Conservation (phyloP, 2,329 filamentous ascomycete genomes). For the Ophiocordyceps camponoti-leonardi region DNA sequence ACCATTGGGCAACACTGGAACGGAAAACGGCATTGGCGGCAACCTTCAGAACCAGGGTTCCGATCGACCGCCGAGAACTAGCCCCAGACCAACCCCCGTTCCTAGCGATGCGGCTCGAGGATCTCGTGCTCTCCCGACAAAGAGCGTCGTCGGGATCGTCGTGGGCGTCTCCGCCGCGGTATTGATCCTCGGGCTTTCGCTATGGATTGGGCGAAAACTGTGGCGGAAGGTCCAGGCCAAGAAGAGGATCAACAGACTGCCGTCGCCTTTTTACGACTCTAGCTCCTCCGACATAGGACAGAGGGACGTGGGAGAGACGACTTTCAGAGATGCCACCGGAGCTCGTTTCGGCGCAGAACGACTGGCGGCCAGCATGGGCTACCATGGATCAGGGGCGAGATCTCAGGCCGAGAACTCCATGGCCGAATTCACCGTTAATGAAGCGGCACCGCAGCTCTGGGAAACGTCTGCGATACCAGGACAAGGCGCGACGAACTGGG, state of each 20-base stretch:
- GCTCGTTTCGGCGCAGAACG: slow-evolving; percentile 1
- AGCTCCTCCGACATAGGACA: slow-evolving; percentile 8
- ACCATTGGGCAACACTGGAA: background rate
- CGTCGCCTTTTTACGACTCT: slow-evolving; percentile 6
- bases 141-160: slow-evolving; percentile 26
- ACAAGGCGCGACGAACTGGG: background rate
- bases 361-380: background rate
- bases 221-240: slow-evolving; percentile 24
- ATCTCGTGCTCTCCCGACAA: slow-evolving; percentile 4
- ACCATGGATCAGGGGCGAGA: background rate
- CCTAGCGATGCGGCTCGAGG: background rate
- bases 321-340: slow-evolving; percentile 29
- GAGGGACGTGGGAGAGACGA: slow-evolving; percentile 11
- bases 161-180: slow-evolving; percentile 26
- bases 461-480: slow-evolving; percentile 8
- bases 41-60: background rate
- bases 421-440: slow-evolving; percentile 30
- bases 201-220: slow-evolving; percentile 22
- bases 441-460: slow-evolving; percentile 35
- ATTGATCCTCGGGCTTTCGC: slow-evolving; percentile 25
- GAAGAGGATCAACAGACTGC: background rate
- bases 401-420: slow-evolving; percentile 2
- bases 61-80: background rate
- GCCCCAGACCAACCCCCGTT: background rate
- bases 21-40: background rate